Evolutionary conservation across 306 rosid genomes (phyloP), one percentile per base, ranked within the genome.

Genomic region (Vigna radiata): DNA sequence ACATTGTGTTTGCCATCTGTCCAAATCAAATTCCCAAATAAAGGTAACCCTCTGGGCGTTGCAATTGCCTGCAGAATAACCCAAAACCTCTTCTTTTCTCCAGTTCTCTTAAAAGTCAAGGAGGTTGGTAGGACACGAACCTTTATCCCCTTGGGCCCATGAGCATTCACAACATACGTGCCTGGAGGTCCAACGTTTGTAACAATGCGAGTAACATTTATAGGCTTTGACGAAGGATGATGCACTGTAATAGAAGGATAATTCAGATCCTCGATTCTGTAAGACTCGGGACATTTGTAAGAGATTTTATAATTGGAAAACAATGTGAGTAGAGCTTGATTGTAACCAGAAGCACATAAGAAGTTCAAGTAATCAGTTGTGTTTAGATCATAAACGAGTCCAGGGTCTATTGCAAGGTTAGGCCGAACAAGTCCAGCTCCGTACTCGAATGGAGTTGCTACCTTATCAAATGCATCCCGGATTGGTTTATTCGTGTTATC

Each of bases 151-250:
- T 2, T 19, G 0, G 83, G 89, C 13, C 47, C 53, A 52, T 64
- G 83, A 50, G 81, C 73, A 3, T 8, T 43, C 14, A 71, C 91
- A 10, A 19, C 25, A 49, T 88, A 91, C 0, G 82, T 85, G 46
- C 89, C 68, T 3, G 91, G 86, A 49, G 80, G 14, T 1, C 96
- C 91, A n/a, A 89, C 91, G 11, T 88, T 88, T 63, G 79, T 90
- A 12, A 87, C 75, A 15, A 21, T 83, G 21, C 88, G 81, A 21
- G 79, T 82, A 53, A 86, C 48, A 13, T 55, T 80, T 25, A 78
- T 48, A 0, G 75, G 16, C 5, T 23, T 8, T 50, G 2, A 47
- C 1, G 58, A 46, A 2, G 77, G 82, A 65, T 67, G 17, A 0
- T 70, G 71, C 18, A 91, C 78, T 1, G 82, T 49, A 58, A 91